Percentiles rank a stretch among this genome's conserved stretches.
These are phyloP conservation scores for Trametes maxima DNA, from an alignment of 768 basidiomycete species.

Conservation along the genomic window DNA sequence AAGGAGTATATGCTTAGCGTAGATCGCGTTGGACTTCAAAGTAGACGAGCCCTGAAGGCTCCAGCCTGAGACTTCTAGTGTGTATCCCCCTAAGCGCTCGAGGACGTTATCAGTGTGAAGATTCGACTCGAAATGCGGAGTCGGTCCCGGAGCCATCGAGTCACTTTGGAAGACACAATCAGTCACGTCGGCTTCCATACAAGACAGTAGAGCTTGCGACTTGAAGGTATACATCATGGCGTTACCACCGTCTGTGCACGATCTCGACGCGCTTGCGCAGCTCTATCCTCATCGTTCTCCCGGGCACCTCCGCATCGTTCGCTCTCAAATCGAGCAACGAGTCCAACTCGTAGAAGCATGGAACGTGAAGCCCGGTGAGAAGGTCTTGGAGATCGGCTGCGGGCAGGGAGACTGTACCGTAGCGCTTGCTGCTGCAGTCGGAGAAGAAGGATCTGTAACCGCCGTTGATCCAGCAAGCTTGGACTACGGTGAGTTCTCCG, in stretches of 20 bases:
- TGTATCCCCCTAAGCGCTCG: too few relatives aligned
- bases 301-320: conserved; percentile 12
- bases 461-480: conserved; percentile 43
- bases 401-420: conserved; percentile 46
- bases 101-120: not conserved
- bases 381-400: conserved; percentile 44
- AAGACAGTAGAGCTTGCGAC: not conserved
- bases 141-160: not conserved
- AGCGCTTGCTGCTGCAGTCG: conserved; percentile 40
- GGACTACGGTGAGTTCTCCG: conserved; percentile 36
- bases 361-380: conserved; percentile 33
- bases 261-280: conserved; percentile 22
- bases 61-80: too few relatives aligned
- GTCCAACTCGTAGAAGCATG: conserved; percentile 35
- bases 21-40: too few relatives aligned
- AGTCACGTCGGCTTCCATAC: not conserved
- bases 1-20: too few relatives aligned
- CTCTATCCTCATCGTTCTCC: conserved; percentile 21
- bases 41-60: too few relatives aligned
- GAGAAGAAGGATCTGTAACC: conserved; percentile 38
- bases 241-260: not conserved
- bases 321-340: conserved; percentile 35
- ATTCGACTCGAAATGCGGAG: too few relatives aligned
- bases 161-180: not conserved
- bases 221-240: not conserved